Conservation (phyloP, 139 green algal genomes). For the Pleodorina starrii region DNA sequence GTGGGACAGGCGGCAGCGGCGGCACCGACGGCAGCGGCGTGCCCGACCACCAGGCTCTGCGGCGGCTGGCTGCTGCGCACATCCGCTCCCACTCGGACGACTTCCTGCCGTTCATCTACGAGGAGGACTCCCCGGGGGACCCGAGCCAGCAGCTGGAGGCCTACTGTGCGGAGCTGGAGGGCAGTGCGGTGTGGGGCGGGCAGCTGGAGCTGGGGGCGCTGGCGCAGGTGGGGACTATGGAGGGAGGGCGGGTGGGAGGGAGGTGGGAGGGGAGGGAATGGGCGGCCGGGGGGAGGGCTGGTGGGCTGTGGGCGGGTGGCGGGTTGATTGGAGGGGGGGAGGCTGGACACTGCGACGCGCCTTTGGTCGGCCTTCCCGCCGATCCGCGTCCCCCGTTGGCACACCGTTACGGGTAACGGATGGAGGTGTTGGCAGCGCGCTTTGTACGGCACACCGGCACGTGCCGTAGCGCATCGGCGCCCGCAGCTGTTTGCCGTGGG, state of each 20-base stretch:
- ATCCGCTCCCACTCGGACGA: constrained; percentile 82
- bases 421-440: no score
- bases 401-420: no score
- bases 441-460: no score
- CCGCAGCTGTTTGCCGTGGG: no score
- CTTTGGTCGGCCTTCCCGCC: no score
- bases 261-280: no score
- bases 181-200: constrained; percentile 91
- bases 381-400: no score
- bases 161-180: constrained; percentile 84
- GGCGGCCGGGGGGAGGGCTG: no score
- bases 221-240: constrained; percentile 49
- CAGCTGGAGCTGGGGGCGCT: constrained; percentile 93
- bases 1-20: neutral
- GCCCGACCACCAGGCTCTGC: constrained; percentile 70
- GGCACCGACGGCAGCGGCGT: neutral
- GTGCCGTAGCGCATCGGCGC: no score
- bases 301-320: no score
- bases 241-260: neutral
- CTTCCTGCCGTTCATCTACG: constrained; percentile 58
- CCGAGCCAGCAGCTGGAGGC: constrained; percentile 67
- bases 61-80: constrained; percentile 76
- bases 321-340: no score
- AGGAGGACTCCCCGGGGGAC: constrained; percentile 58
- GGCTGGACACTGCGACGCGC: no score